phyloP scores from a whole-genome alignment of 768 basidiomycete species.

The Tulasnella sp. region DNA sequence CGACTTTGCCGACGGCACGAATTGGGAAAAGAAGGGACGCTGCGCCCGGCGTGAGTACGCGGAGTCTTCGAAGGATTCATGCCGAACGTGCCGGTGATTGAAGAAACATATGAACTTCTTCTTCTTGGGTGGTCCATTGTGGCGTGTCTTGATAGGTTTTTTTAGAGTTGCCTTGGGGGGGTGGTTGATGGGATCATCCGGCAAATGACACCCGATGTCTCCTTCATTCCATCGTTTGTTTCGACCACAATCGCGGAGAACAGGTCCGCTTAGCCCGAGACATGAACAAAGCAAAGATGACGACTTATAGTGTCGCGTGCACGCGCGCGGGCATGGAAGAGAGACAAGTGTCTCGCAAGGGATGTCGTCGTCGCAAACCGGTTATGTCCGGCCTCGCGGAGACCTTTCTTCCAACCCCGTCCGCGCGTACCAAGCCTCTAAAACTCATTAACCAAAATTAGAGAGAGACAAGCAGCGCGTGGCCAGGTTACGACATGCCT shows the following conservation, averaged over 20 bases:
- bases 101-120: too few species aligned
- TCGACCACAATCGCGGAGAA: not conserved
- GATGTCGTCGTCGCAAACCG: not conserved
- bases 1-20: not conserved
- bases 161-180: too few species aligned
- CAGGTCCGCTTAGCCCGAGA: not conserved
- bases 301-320: not conserved
- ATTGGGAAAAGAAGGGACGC: not conserved
- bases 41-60: too few species aligned
- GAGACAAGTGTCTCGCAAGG: not conserved
- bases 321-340: not conserved
- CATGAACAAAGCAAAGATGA: not conserved
- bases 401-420: too few species aligned
- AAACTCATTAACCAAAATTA: not conserved
- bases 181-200: not conserved
- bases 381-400: not conserved
- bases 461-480: not conserved
- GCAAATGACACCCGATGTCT: too few species aligned
- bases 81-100: too few species aligned
- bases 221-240: too few species aligned
- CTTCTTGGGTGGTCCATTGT: too few species aligned
- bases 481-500: not conserved
- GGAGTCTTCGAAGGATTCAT: too few species aligned
- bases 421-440: not conserved
- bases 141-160: too few species aligned